Percentiles rank a stretch among this genome's conserved stretches.
Evolutionary conservation across 345 rosid genomes (phyloP).

Genomic region (Populus ilicifolia): DNA sequence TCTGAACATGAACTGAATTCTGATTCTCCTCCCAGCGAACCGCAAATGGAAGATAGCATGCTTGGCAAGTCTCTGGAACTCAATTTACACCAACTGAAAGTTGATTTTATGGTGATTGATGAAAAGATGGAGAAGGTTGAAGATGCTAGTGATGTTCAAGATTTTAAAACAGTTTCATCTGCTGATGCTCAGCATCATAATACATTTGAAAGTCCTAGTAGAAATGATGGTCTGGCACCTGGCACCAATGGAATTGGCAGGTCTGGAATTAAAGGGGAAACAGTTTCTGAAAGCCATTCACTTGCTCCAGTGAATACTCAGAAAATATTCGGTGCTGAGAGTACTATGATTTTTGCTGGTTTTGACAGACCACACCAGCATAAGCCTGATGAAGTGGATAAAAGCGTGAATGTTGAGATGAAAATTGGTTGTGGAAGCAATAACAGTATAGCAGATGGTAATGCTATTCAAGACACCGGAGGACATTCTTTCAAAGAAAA

Average conservation of each 20-base stretch:
- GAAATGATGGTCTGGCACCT: slow-evolving; percentile 22
- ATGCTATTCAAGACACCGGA: slow-evolving; percentile 2
- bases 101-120: slow-evolving; percentile 18
- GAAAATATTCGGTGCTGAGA: slow-evolving; percentile 18
- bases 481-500: slow-evolving; percentile 23
- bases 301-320: neutral
- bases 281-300: slow-evolving; percentile 17
- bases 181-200: slow-evolving; percentile 16
- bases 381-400: slow-evolving; percentile 17
- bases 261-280: slow-evolving; percentile 28
- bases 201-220: slow-evolving; percentile 18
- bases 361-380: neutral
- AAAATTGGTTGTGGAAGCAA: slow-evolving; percentile 23
- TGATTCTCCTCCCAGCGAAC: slow-evolving; percentile 33
- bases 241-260: slow-evolving; percentile 20
- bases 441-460: slow-evolving; percentile 10
- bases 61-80: slow-evolving; percentile 23
- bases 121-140: slow-evolving; percentile 26
- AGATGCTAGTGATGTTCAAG: slow-evolving; percentile 20
- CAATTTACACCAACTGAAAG: slow-evolving; percentile 22
- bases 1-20: slow-evolving; percentile 36
- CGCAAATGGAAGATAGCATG: slow-evolving; percentile 26
- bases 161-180: slow-evolving; percentile 28
- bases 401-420: slow-evolving; percentile 18
- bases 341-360: slow-evolving; percentile 12